These are phyloP conservation scores for Acer negundo DNA, from an alignment of 345 rosid species.

Conservation along the genomic window DNA sequence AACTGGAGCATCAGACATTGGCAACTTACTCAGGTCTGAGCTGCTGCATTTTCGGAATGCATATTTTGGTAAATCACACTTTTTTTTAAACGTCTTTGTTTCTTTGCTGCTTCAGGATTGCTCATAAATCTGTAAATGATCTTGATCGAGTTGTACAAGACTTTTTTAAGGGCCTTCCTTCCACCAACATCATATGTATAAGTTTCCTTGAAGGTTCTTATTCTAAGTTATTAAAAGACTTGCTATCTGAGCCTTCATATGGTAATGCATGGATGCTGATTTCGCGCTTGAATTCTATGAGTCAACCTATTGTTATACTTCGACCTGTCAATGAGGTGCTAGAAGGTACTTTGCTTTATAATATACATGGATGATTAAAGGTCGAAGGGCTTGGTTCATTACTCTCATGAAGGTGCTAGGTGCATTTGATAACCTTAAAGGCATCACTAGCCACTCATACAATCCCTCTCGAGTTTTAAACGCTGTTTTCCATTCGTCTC, in stretches of 20 bases:
- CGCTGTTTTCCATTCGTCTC: no score
- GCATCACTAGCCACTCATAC: no score
- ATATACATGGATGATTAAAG: conserved; percentile 9
- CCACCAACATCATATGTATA: conserved; percentile 62
- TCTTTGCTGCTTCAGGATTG: conserved; percentile 60
- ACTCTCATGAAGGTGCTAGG: no score
- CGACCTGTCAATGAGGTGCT: conserved; percentile 59
- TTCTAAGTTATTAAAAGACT: conserved; percentile 57
- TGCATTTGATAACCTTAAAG: no score
- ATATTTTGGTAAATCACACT: conserved; percentile 12
- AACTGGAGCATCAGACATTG: conserved; percentile 35
- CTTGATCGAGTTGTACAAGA: conserved; percentile 59
- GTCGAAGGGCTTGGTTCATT: no score
- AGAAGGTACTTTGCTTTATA: conserved; percentile 55
- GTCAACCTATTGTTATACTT: conserved; percentile 69
- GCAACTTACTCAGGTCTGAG: conserved; percentile 52
- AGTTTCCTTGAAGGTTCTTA: conserved; percentile 64
- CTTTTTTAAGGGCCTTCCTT: conserved; percentile 63
- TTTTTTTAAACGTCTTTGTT: conserved; percentile 18
- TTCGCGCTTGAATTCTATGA: conserved; percentile 61
- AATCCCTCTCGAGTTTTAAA: no score
- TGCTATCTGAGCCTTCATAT: conserved; percentile 47
- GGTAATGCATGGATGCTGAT: conserved; percentile 70
- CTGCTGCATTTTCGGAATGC: conserved; percentile 20
- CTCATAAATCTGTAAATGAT: conserved; percentile 63